phyloP scores from a whole-genome alignment of 768 basidiomycete species.

The Albatrellus ellisii region DNA sequence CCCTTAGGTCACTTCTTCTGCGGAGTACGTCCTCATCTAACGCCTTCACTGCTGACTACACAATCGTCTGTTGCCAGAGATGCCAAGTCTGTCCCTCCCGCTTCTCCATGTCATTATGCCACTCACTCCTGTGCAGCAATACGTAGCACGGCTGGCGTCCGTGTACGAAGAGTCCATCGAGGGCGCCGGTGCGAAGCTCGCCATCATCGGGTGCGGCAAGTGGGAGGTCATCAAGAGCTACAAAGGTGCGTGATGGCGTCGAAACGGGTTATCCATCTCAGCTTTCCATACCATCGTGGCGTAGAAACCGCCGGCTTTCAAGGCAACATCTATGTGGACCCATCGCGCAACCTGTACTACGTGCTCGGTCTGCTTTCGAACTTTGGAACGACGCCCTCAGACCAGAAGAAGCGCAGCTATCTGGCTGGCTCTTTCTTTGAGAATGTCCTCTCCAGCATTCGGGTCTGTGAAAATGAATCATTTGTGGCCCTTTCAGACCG shows the following conservation, averaged over 20 bases:
- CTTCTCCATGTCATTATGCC: not conserved
- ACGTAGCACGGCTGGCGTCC: conserved; percentile 7
- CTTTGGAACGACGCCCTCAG: conserved; percentile 5
- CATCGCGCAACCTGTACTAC: conserved; percentile 10
- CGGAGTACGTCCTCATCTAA: conserved; percentile 1
- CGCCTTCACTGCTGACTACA: not conserved
- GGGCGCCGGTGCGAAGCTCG: conserved; percentile 3
- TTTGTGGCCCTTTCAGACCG: not conserved
- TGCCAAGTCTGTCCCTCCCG: not conserved
- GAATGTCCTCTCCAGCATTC: conserved; percentile 6
- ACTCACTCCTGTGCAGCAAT: conserved; percentile 7
- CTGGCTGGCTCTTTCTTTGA: conserved; percentile 4
- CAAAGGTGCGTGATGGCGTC: conserved; percentile 1
- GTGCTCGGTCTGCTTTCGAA: conserved; percentile 9
- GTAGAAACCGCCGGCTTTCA: conserved; percentile 7
- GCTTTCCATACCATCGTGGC: not conserved
- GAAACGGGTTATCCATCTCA: not conserved
- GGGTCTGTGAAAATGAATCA: conserved; percentile 1
- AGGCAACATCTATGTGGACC: conserved; percentile 11
- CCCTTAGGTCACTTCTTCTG: conserved; percentile 11
- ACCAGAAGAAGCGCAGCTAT: conserved; percentile 8
- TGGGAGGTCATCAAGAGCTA: conserved; percentile 11
- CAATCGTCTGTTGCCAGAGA: not conserved
- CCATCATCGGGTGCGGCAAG: conserved; percentile 10
- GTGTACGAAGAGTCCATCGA: conserved; percentile 8